A percentile compares a stretch with the other conserved stretches of the same genome.
phyloP scores from a whole-genome alignment of 345 rosid genomes.

The Geranium rotundifolium region DNA sequence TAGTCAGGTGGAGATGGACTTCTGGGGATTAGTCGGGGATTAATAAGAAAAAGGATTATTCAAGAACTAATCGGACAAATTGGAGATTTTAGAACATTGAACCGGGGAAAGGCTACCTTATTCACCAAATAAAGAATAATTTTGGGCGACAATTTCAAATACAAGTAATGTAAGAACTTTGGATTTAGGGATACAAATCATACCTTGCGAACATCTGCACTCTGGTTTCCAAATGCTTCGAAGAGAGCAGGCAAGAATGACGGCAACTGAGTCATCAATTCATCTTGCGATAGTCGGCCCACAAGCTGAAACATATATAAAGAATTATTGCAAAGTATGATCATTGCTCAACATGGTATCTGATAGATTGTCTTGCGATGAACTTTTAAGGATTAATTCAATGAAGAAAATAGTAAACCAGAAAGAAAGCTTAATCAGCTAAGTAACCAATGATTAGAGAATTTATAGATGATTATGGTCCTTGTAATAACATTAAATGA shows the following conservation, averaged over 20 bases:
- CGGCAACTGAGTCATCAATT: conserved; percentile 62
- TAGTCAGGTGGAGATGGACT: no score
- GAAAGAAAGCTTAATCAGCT: no score
- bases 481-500: no score
- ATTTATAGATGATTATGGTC: no score
- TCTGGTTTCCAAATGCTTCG: conserved; percentile 94
- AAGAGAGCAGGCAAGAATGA: conserved; percentile 89
- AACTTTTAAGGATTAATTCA: no score
- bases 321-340: not conserved
- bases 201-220: conserved; percentile 99
- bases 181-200: not conserved
- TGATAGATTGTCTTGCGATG: not conserved
- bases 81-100: no score
- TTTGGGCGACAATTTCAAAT: not conserved
- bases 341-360: not conserved
- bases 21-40: no score
- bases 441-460: no score
- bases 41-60: no score
- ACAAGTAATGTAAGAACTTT: not conserved
- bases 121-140: not conserved
- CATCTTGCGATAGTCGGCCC: conserved; percentile 87
- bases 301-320: conserved; percentile 50
- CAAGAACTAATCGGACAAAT: no score
- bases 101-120: not conserved
- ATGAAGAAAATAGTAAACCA: no score